phyloP scores from a whole-genome alignment of 371 early-diverging fungal species.

The Apophysomyces elegans region DNA sequence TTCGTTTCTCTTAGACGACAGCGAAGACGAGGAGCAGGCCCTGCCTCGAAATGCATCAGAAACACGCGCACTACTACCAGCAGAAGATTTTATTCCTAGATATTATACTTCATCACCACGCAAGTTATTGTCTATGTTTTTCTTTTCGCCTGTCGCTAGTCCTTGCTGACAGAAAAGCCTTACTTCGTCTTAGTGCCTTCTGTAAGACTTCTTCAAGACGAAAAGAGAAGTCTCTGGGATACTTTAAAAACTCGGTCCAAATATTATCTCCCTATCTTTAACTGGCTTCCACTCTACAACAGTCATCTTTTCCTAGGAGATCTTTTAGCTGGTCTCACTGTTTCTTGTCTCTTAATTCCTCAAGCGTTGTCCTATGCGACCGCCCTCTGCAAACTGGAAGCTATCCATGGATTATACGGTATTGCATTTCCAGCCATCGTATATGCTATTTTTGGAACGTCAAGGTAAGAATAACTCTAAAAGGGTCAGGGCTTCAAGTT shows the following conservation, averaged over 20 bases:
- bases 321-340: conserved; percentile 84
- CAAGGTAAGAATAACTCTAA: conserved; percentile 54
- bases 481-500: background rate
- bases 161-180: background rate
- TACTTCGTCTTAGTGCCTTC: background rate
- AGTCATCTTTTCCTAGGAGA: conserved; percentile 60
- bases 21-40: conserved; percentile 1
- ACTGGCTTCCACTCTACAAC: conserved; percentile 86
- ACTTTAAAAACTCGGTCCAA: conserved; percentile 64
- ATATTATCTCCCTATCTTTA: conserved; percentile 89
- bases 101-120: conserved; percentile 28
- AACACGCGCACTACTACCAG: conserved; percentile 11
- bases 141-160: background rate
- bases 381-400: conserved; percentile 81
- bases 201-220: background rate
- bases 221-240: conserved; percentile 38
- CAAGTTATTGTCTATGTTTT: background rate
- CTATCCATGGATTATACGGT: conserved; percentile 88
- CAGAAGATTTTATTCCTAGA: conserved; percentile 23
- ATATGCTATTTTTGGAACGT: conserved; percentile 92
- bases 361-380: conserved; percentile 90
- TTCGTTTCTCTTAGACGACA: conserved; percentile 23
- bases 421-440: conserved; percentile 81
- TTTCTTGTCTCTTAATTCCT: conserved; percentile 88
- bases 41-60: conserved; percentile 8